Evolutionary conservation across 805 yeast species (phyloP).

Genomic region (Wickerhamiella australiensis): DNA sequence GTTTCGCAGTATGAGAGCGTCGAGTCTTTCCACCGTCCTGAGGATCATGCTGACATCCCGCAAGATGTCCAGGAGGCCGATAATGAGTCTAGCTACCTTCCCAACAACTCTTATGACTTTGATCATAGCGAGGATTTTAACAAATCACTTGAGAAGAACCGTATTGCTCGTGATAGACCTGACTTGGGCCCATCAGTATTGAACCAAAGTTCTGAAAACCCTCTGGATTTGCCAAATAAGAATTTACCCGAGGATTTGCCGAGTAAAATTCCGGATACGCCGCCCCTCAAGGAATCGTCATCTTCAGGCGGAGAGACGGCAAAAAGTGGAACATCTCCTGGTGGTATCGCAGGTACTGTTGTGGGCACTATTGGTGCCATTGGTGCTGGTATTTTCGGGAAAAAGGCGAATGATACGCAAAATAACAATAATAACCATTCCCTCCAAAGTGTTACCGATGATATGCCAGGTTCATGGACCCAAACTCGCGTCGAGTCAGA

Average conservation of each 20-base stretch:
- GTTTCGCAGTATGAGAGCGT: slow-evolving; percentile 7
- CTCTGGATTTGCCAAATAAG: neutral
- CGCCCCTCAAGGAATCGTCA: neutral
- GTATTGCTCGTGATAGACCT: slow-evolving; percentile 3
- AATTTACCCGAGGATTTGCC: slow-evolving; percentile 2
- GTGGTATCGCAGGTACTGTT: slow-evolving; percentile 7
- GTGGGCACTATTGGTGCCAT: slow-evolving; percentile 7
- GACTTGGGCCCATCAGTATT: neutral
- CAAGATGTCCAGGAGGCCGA: slow-evolving; percentile 2
- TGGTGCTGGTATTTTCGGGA: slow-evolving; percentile 9
- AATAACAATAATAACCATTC: neutral
- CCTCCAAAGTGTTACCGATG: neutral
- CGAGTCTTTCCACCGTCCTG: neutral
- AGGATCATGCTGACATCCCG: neutral
- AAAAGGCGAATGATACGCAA: neutral
- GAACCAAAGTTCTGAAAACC: neutral
- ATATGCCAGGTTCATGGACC: slow-evolving; percentile 10
- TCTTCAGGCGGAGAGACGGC: neutral
- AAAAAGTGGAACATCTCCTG: neutral
- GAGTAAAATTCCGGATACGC: neutral
- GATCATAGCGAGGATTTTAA: slow-evolving; percentile 6
- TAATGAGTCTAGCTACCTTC: neutral
- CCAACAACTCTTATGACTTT: neutral
- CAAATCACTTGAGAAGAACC: neutral
- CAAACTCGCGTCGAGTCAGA: neutral